Evolutionary conservation across 1,284 basidiomycete genomes (phyloP).

Genomic region (Rhodotorula sp.): DNA sequence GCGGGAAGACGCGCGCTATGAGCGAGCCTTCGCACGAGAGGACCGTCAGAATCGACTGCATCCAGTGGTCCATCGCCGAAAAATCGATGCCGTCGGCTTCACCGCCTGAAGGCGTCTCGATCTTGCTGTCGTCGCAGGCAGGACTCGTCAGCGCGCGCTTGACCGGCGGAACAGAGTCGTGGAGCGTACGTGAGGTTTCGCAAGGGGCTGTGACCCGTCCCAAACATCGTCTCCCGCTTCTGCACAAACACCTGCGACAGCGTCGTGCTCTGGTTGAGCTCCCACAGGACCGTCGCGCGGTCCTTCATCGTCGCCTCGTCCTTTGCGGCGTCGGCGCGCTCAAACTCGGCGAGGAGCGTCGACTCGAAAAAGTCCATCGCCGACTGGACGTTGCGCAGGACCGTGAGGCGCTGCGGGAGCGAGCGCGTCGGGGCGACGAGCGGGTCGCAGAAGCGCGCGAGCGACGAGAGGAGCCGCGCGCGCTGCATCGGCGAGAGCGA

Average conservation of each 20-base stretch:
- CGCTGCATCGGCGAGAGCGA: conserved; percentile 31
- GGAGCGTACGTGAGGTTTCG: conserved; percentile 75
- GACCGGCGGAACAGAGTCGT: background rate
- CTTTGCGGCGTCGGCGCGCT: conserved; percentile 59
- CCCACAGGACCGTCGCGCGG: conserved; percentile 79
- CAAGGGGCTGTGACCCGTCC: conserved; percentile 74
- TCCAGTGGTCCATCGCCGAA: conserved; percentile 89
- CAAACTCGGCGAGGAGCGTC: conserved; percentile 76
- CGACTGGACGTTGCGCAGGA: conserved; percentile 67
- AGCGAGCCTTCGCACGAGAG: conserved; percentile 73
- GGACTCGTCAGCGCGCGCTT: conserved; percentile 36
- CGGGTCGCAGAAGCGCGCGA: conserved; percentile 71
- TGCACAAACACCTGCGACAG: conserved; percentile 77
- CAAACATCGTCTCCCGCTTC: conserved; percentile 91
- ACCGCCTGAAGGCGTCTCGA: conserved; percentile 36
- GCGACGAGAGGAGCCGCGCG: conserved; percentile 60
- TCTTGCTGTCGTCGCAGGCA: conserved; percentile 22
- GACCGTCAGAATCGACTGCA: conserved; percentile 65
- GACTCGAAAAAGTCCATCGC: conserved; percentile 86
- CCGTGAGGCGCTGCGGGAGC: conserved; percentile 55
- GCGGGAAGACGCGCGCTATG: conserved; percentile 83
- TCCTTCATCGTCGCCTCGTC: conserved; percentile 74
- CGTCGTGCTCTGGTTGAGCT: conserved; percentile 58
- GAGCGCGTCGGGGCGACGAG: conserved; percentile 63
- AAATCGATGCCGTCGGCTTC: conserved; percentile 69